Evolutionary conservation across 768 basidiomycete genomes (phyloP), one percentile per base, ranked within the genome.

Genomic region (Phlebiopsis flavidoalba): DNA sequence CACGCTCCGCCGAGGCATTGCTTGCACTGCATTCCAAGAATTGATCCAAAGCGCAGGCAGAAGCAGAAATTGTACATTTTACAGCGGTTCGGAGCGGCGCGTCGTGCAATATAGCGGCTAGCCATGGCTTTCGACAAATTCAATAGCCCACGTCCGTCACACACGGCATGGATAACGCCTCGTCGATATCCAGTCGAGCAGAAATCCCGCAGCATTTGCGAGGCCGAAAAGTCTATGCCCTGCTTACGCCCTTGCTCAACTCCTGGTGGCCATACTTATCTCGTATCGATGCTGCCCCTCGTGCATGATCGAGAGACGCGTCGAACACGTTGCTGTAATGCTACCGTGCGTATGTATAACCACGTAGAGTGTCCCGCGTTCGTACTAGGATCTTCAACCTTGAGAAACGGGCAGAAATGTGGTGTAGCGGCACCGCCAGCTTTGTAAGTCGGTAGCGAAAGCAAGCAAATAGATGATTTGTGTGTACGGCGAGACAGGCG

Each of bases 1-100:
- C 52, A 53, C 52, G 52, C 35, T 47, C 46, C 43, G 48, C 47
- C 21, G 31, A 60, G 31, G 58, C 47, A 43, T 31, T 59, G 58
- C 17, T 17, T 22, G 19, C 22, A 21, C 36, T 35, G 22, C 49
- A 4, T 3, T 43, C 40, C 8, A 17, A 43, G 17, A 43, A 21
- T 40, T 56, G 26, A 31, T 31, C 26, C 26, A 31, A 31, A 31
- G 26, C 26, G 26, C 26, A 31, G 26, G 26, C 26, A 31, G 26
- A 31, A 6, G 26, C 26, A 31, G 26, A 31, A 31, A 31, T 31
- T 31, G 6, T 31, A 31, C 26, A 31, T 31, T 3, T 31, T 31
- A 31, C 26, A 31, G 26, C 26, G 26, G 26, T 31, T 31, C 26
- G 26, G 26, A 31, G 26, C 26, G 26, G 26, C 26, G 6, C 26